Base-by-base conservation (phyloP, 1,284 basidiomycete genomes). In the Naganishia cerealis region DNA sequence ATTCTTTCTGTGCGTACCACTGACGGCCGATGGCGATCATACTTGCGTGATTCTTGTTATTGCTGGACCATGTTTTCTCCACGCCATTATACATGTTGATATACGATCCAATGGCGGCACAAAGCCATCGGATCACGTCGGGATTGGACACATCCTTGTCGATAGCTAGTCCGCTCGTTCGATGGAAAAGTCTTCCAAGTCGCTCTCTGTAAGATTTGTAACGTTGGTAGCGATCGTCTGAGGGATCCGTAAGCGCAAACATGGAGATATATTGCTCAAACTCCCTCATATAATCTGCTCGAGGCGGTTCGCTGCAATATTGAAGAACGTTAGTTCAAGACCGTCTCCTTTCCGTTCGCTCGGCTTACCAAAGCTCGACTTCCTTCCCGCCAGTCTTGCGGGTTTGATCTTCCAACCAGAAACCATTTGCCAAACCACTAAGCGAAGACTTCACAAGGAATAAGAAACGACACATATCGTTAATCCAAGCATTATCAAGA, bases 391-490 rank as follows among this genome's bases (percentile, higher is more conserved):
- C 79, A 0, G 59, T 69, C 72, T 81, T 81, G 42, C 67, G 67
- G 5, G 67, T 38, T 9, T 78, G 67, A 75, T 75, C 69, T 76
- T 83, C 79, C 58, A 76, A 74, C 61, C 61, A 63, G 50, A 66
- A 80, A 70, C 65, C 77, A 71, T 40, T 75, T 75, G 70, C 77
- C 0, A 73, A 71, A 1, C 75, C 77, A 38, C 72, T 71, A 16
- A 76, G 62, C 7, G 73, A 71, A 66, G 75, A 76, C 69, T 78
- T 76, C 18, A 79, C 67, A 33, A 78, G 69, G 54, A 73, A 73
- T 26, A 83, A 84, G 70, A 82, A 88, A 85, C 95, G 87, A 80
- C 94, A 98, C 77, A 98, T 96, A 79, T 97, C 94, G 78, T 96
- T 97, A 39, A 90, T 87, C 81, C 88, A 88, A 21, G 87, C 83